Percentiles rank a stretch among this genome's conserved stretches.
Conservation (phyloP, 345 rosid species). For the Euphorbia lathyris region DNA sequence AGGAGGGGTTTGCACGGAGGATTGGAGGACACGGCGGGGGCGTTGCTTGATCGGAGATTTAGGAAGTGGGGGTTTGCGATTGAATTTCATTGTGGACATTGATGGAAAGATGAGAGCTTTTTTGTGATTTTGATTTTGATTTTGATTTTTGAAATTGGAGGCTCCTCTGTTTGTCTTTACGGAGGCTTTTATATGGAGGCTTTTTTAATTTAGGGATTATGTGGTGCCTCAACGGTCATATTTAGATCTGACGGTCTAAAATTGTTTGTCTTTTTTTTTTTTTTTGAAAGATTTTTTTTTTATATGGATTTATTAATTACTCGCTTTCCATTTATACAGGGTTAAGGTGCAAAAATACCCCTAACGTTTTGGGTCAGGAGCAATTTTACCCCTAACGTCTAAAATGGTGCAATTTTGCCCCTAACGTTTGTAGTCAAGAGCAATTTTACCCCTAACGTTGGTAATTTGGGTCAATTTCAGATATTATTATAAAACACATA, state of each 20-base stretch:
- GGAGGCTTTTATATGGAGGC: not conserved
- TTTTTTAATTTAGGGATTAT: slow-evolving; percentile 4
- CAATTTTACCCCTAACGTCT: too few species aligned
- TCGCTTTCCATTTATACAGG: too few species aligned
- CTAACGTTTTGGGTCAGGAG: too few species aligned
- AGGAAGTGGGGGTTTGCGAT: slow-evolving; percentile 72
- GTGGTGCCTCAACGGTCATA: slow-evolving; percentile 18
- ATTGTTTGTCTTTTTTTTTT: not conserved
- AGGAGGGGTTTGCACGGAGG: slow-evolving; percentile 59
- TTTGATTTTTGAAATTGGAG: not conserved
- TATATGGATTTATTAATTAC: too few species aligned
- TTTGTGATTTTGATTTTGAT: not conserved
- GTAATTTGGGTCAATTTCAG: too few species aligned
- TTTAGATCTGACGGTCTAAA: slow-evolving; percentile 7
- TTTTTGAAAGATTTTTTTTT: too few species aligned
- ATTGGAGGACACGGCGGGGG: slow-evolving; percentile 48
- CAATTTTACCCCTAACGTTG: too few species aligned
- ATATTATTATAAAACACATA: too few species aligned
- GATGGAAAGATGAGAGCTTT: not conserved
- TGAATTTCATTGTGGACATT: slow-evolving; percentile 58
- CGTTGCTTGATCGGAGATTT: slow-evolving; percentile 68
- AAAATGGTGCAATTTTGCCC: too few species aligned
- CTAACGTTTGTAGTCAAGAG: too few species aligned
- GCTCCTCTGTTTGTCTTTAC: not conserved
- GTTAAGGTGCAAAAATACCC: too few species aligned